These are phyloP conservation scores for Terfezia boudieri DNA, from an alignment of 495 filamentous ascomycete species.

Conservation along the genomic window DNA sequence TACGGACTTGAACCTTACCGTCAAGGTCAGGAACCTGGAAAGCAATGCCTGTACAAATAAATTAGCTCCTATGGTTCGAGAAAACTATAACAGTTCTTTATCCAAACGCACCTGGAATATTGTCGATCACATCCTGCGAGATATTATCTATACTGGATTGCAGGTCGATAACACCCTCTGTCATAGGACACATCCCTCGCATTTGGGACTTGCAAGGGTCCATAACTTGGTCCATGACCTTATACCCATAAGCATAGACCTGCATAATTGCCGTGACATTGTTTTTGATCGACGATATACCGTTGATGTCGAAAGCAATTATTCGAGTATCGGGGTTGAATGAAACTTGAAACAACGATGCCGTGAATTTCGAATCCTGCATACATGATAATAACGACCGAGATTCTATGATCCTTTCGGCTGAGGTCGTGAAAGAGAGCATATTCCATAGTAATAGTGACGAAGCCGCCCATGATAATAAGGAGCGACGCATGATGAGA, in stretches of 20 bases:
- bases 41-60: conserved; percentile 34
- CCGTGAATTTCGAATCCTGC: conserved; percentile 55
- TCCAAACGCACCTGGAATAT: conserved; percentile 41
- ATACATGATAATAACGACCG: conserved; percentile 61
- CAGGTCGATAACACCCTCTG: conserved; percentile 56
- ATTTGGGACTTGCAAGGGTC: conserved; percentile 53
- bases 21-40: conserved; percentile 87
- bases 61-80: not conserved
- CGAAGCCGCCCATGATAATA: conserved; percentile 14
- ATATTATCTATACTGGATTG: conserved; percentile 35
- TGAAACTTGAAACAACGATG: conserved; percentile 57
- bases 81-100: not conserved
- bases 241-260: conserved; percentile 64
- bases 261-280: conserved; percentile 59
- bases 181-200: conserved; percentile 81
- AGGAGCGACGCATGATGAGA: conserved; percentile 11
- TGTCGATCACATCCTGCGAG: conserved; percentile 32
- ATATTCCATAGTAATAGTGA: not conserved
- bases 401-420: conserved; percentile 34
- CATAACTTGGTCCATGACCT: conserved; percentile 36
- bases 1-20: conserved; percentile 56
- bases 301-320: conserved; percentile 52
- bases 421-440: conserved; percentile 17
- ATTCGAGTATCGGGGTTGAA: conserved; percentile 58
- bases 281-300: conserved; percentile 64